Conservation (phyloP, 2,329 filamentous ascomycete genomes). For the Hypoxylon sp. region DNA sequence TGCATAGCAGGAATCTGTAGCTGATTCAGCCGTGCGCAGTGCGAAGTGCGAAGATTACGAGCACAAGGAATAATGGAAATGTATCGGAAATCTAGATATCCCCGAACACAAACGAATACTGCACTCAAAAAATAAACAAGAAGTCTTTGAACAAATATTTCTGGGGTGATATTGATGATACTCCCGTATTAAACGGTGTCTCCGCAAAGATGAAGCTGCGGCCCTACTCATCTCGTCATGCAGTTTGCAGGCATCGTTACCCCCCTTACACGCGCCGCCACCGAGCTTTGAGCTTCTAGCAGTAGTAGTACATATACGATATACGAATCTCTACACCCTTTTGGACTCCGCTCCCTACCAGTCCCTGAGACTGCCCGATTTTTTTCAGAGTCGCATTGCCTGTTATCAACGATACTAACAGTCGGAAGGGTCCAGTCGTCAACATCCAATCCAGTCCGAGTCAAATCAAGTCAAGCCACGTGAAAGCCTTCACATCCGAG, state of each 20-base stretch:
- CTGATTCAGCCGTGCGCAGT: slow-evolving; percentile 5
- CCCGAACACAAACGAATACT: background rate
- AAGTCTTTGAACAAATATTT: slow-evolving; percentile 26
- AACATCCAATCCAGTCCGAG: slow-evolving; percentile 31
- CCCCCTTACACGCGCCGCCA: slow-evolving; percentile 38
- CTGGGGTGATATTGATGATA: slow-evolving; percentile 14
- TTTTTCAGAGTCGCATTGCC: slow-evolving; percentile 13
- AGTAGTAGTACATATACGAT: slow-evolving; percentile 50
- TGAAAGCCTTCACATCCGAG: slow-evolving; percentile 18
- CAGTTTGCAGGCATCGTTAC: slow-evolving; percentile 42
- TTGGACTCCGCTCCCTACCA: slow-evolving; percentile 33
- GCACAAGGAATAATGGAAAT: background rate
- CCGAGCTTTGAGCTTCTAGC: slow-evolving; percentile 37
- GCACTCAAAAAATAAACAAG: background rate
- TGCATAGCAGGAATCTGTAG: background rate
- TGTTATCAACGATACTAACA: slow-evolving; percentile 4
- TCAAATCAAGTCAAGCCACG: slow-evolving; percentile 28
- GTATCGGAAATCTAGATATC: background rate
- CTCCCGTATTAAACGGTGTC: slow-evolving; percentile 12
- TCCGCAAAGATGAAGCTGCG: slow-evolving; percentile 14
- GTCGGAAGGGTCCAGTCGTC: slow-evolving; percentile 22
- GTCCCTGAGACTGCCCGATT: slow-evolving; percentile 11
- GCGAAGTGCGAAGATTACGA: background rate
- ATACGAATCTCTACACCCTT: slow-evolving; percentile 41
- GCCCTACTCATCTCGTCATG: slow-evolving; percentile 42